Evolutionary conservation across 805 yeast species (phyloP), one percentile per base, ranked within the genome.

Genomic region (Torulaspora indica): DNA sequence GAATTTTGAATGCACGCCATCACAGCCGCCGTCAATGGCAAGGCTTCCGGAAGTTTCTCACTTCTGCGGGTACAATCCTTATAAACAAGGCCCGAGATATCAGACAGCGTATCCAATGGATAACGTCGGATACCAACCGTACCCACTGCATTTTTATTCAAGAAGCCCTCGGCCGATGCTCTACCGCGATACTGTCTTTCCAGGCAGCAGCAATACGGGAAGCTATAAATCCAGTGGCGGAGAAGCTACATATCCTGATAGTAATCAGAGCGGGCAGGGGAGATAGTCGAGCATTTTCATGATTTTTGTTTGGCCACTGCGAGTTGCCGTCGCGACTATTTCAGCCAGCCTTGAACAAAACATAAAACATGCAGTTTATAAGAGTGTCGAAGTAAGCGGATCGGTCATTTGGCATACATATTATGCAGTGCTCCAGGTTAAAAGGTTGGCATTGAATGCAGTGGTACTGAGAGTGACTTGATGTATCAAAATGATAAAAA

Each of bases 201-300:
- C 27, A 10, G 17, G 24, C 15, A 41, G 35, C 23, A 38, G 49
- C n/a, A 41, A 40, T 12, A 41, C 33, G 17, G 28, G 45, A 31
- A 52, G 52, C 23, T 58, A 56, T 37, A 45, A 38, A 22, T 60
- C 64, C 4, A 58, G 60, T 33, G 64, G 63, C 2, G 61, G 61
- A 2, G 47, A 57, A 10, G 63, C 63, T 1, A 60, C 64, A 2
- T 58, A 55, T 37, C 45, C 40, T 13, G 48, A 50, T 10, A 58
- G 57, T 31, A 23, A 14, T 8, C 43, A 35, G n/a, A 29, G 43
- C 22, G 14, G 13, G 14, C 12, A 35, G 17, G 3, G 22, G 12
- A n/a, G 27, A 22, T 15, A 28, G 27, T 10, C 13, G 17, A 28
- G 34, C 8, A 17, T 12, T 22, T 18, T 6, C 18, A 23, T 22